phyloP scores from a whole-genome alignment of 2,329 filamentous ascomycete species.

The Esteya vermicola region DNA sequence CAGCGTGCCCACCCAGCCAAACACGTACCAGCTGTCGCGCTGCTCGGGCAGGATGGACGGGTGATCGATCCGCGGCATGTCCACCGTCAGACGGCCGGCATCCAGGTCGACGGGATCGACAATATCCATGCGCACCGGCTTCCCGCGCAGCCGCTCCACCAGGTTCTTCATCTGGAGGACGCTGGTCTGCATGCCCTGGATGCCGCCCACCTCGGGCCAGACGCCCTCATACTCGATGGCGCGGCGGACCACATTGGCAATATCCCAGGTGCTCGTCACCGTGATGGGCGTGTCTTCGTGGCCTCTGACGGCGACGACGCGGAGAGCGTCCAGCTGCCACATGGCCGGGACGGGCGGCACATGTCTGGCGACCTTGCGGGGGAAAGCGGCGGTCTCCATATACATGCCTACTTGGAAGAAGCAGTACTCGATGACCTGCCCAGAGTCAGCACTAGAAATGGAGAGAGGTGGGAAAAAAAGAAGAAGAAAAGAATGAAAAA shows the following conservation, averaged over 20 bases:
- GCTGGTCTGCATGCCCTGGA: slow-evolving; percentile 22
- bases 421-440: slow-evolving; percentile 38
- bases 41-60: slow-evolving; percentile 20
- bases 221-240: slow-evolving; percentile 27
- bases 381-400: slow-evolving; percentile 38
- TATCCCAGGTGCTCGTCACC: slow-evolving; percentile 27
- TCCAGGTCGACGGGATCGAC: slow-evolving; percentile 31
- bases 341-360: slow-evolving; percentile 23
- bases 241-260: slow-evolving; percentile 21
- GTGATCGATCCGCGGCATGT: slow-evolving; percentile 24
- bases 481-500: background rate
- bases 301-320: slow-evolving; percentile 27
- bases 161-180: slow-evolving; percentile 23
- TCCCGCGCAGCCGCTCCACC: slow-evolving; percentile 13
- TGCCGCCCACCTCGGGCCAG: slow-evolving; percentile 28
- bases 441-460: background rate
- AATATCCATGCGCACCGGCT: slow-evolving; percentile 22
- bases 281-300: slow-evolving; percentile 26
- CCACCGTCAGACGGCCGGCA: slow-evolving; percentile 22
- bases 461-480: too few species aligned
- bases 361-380: slow-evolving; percentile 29
- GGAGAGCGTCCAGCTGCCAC: slow-evolving; percentile 25
- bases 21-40: slow-evolving; percentile 18
- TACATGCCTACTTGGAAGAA: slow-evolving; percentile 42
- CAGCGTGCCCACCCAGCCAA: slow-evolving; percentile 26